phyloP scores from a whole-genome alignment of 2,329 filamentous ascomycete genomes.

The Chaetomium sp. region DNA sequence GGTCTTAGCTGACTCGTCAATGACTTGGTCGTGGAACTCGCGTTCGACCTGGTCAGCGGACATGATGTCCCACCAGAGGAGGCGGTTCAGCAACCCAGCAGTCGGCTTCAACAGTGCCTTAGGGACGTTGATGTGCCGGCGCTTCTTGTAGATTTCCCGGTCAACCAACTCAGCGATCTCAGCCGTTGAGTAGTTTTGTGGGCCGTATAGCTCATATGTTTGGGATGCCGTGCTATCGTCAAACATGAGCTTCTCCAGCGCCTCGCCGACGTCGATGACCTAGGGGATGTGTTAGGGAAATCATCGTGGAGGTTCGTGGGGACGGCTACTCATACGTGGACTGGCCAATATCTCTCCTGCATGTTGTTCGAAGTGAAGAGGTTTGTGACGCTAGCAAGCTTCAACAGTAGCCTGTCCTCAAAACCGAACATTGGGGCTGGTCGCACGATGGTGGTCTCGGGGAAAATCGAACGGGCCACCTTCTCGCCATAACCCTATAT shows the following conservation, averaged over 20 bases:
- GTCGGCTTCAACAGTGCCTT: slow-evolving; percentile 71
- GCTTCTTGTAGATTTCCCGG: slow-evolving; percentile 83
- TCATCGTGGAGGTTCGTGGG: background rate
- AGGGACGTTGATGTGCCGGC: slow-evolving; percentile 86
- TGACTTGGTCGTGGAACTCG: slow-evolving; percentile 87
- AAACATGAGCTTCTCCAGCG: slow-evolving; percentile 82
- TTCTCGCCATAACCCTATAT: slow-evolving; percentile 68
- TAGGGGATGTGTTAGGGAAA: slow-evolving; percentile 29
- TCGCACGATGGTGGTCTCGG: slow-evolving; percentile 93
- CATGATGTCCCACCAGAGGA: slow-evolving; percentile 81
- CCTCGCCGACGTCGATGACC: slow-evolving; percentile 84
- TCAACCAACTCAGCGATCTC: slow-evolving; percentile 86
- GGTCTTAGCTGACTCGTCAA: slow-evolving; percentile 88
- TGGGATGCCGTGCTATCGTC: slow-evolving; percentile 86
- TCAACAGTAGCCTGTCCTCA: slow-evolving; percentile 86
- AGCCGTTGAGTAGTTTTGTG: slow-evolving; percentile 81
- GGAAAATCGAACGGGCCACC: slow-evolving; percentile 81
- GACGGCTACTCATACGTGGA: slow-evolving; percentile 58
- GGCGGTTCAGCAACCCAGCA: slow-evolving; percentile 68
- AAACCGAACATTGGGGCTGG: slow-evolving; percentile 92
- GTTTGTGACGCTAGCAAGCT: slow-evolving; percentile 72
- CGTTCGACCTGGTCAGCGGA: slow-evolving; percentile 82
- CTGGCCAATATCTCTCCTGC: slow-evolving; percentile 83
- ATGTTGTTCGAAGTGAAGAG: slow-evolving; percentile 88
- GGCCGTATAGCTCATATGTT: slow-evolving; percentile 91